Conservation (phyloP, 345 rosid species). For the Nasturtium officinale region DNA sequence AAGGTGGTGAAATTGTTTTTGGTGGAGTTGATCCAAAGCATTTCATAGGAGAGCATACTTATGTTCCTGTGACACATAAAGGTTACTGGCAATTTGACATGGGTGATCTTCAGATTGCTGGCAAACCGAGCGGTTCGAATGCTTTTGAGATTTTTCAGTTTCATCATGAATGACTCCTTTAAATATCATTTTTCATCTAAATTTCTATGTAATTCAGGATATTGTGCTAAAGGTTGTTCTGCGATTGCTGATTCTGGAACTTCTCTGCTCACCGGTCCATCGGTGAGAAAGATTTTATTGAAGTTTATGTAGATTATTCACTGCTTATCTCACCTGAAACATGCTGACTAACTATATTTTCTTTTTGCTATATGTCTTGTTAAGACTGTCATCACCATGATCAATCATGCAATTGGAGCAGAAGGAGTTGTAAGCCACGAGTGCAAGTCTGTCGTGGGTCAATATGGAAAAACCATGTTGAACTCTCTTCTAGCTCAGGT, state of each 20-base stretch:
- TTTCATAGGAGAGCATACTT: conserved; percentile 80
- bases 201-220: conserved; percentile 50
- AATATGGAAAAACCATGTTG: conserved; percentile 74
- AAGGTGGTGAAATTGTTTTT: conserved; percentile 92
- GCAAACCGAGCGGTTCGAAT: conserved; percentile 73
- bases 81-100: conserved; percentile 98
- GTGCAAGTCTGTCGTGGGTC: conserved; percentile 66
- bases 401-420: conserved; percentile 88
- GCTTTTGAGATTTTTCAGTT: background rate
- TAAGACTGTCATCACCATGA: conserved; percentile 71
- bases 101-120: conserved; percentile 81
- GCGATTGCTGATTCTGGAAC: conserved; percentile 98
- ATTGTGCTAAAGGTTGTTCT: conserved; percentile 62
- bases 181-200: background rate
- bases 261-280: conserved; percentile 88
- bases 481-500: conserved; percentile 69
- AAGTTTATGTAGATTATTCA: background rate
- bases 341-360: background rate
- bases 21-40: conserved; percentile 84
- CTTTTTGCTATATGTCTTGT: conserved; percentile 7
- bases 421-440: conserved; percentile 73
- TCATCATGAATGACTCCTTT: background rate
- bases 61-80: conserved; percentile 82
- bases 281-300: conserved; percentile 44
- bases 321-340: conserved; percentile 9